Evolutionary conservation across 345 rosid species (phyloP).

Genomic region (Schrenkiella parvula): DNA sequence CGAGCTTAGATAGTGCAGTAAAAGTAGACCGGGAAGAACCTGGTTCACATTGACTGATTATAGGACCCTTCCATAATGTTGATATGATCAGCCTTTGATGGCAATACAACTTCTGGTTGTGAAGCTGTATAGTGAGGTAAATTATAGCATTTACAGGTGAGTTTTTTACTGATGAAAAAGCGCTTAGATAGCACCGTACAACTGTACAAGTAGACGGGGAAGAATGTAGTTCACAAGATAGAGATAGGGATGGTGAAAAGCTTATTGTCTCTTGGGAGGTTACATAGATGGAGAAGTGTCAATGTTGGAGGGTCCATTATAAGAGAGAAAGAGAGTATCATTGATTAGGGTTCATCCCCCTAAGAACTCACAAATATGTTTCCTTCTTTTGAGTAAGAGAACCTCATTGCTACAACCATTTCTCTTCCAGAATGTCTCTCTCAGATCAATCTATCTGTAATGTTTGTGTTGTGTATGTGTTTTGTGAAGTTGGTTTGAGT

Average conservation of each 20-base stretch:
- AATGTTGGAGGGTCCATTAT: conserved; percentile 30
- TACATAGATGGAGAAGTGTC: conserved; percentile 31
- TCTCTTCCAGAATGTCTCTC: conserved; percentile 29
- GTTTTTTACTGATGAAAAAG: not conserved
- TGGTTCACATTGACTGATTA: not conserved
- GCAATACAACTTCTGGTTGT: not conserved
- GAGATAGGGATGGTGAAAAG: conserved; percentile 28
- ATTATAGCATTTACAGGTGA: not conserved
- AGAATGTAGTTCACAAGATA: conserved; percentile 26
- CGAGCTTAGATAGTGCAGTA: not conserved
- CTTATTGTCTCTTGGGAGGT: conserved; percentile 21
- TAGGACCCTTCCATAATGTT: not conserved
- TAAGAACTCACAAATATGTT: conserved; percentile 21
- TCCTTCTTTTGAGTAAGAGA: conserved; percentile 22
- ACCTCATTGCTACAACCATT: conserved; percentile 31
- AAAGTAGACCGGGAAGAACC: not conserved
- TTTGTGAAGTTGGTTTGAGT: conserved; percentile 18
- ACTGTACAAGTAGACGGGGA: conserved; percentile 14
- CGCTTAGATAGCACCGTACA: not conserved
- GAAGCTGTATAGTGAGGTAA: not conserved
- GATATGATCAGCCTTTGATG: not conserved
- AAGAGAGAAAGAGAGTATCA: conserved; percentile 13
- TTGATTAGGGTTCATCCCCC: conserved; percentile 34
- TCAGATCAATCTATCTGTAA: conserved; percentile 27
- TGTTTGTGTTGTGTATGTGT: conserved; percentile 34